Evolutionary conservation across 2,329 filamentous ascomycete species (phyloP).

Genomic region (Nothophoma quercina): DNA sequence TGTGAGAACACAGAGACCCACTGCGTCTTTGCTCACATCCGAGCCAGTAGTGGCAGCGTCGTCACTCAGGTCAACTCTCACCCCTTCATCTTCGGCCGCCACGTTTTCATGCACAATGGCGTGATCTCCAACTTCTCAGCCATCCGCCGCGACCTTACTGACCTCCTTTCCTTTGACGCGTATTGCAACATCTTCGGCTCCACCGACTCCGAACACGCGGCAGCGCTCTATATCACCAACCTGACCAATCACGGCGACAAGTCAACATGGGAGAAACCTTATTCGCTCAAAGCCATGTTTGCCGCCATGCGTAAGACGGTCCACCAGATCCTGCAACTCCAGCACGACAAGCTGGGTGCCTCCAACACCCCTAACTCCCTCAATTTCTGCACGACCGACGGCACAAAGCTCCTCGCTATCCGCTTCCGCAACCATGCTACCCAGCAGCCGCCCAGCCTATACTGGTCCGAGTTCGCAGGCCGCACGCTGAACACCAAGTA

Average conservation of each 20-base stretch:
- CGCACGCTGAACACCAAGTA: slow-evolving; percentile 62
- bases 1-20: slow-evolving; percentile 60
- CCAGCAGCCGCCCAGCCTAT: slow-evolving; percentile 61
- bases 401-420: slow-evolving; percentile 57
- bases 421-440: slow-evolving; percentile 62
- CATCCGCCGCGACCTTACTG: slow-evolving; percentile 57
- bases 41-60: slow-evolving; percentile 58
- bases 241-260: slow-evolving; percentile 51
- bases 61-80: slow-evolving; percentile 62
- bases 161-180: slow-evolving; percentile 56
- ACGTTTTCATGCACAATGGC: slow-evolving; percentile 66
- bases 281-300: slow-evolving; percentile 54
- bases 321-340: slow-evolving; percentile 56
- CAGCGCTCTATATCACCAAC: slow-evolving; percentile 59
- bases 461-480: slow-evolving; percentile 60
- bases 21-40: slow-evolving; percentile 62
- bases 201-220: slow-evolving; percentile 63
- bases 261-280: slow-evolving; percentile 54
- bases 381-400: slow-evolving; percentile 63
- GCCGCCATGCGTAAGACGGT: slow-evolving; percentile 57
- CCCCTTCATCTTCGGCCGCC: slow-evolving; percentile 63
- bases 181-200: slow-evolving; percentile 59
- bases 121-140: slow-evolving; percentile 56
- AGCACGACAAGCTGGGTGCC: slow-evolving; percentile 52
- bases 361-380: slow-evolving; percentile 57